Evolutionary conservation across 2,329 filamentous ascomycete genomes (phyloP).

Genomic region (Cordyceps farinosa): DNA sequence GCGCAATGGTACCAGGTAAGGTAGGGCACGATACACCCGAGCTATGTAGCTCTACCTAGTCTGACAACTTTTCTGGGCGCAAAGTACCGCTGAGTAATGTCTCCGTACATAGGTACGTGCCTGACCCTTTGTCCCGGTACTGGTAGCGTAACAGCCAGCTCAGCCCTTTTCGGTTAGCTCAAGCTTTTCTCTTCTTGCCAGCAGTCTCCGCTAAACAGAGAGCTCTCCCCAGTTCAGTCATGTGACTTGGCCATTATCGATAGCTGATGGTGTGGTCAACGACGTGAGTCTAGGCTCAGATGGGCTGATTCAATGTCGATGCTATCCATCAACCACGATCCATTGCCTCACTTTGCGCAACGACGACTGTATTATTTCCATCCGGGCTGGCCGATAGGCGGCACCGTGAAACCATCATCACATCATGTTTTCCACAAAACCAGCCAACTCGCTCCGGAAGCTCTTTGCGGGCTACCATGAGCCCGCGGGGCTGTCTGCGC

Average conservation of each 20-base stretch:
- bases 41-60: background rate
- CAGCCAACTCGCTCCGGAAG: conserved; percentile 35
- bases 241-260: background rate
- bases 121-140: background rate
- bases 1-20: background rate
- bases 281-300: background rate
- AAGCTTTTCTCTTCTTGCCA: background rate
- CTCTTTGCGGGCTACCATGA: conserved; percentile 46
- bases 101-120: background rate
- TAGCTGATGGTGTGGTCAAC: background rate
- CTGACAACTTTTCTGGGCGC: too few species aligned
- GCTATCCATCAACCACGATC: background rate
- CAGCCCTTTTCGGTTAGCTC: conserved; percentile 1
- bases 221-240: background rate
- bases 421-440: conserved; percentile 38
- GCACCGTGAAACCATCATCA: background rate
- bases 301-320: background rate
- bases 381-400: conserved; percentile 16
- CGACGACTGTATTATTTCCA: background rate
- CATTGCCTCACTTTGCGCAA: background rate
- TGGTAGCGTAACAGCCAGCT: background rate
- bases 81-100: background rate
- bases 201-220: background rate
- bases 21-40: background rate
- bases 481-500: conserved; percentile 47